Base-by-base conservation (phyloP, 108 stramenopile genomes). In the Phaeodactylum tricornutum region DNA sequence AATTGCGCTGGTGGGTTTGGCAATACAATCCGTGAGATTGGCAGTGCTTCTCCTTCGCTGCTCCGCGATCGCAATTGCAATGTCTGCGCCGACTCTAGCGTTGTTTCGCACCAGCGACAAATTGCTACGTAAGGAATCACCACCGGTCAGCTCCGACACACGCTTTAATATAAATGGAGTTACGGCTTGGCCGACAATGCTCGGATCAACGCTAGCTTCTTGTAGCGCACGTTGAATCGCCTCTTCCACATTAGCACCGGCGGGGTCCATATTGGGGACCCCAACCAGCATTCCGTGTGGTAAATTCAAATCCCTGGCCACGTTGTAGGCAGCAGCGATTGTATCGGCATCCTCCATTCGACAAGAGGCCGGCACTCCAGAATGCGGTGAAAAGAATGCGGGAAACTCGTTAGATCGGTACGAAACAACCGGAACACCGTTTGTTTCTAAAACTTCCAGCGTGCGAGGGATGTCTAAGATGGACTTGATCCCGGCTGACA, bases 401-500 rank as follows among this genome's bases (percentile, higher is more conserved):
- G 98, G 96, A 58, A 99, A 98, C 25, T 92, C 85, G 50, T 90
- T 74, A 1, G 74, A 64, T 55, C 70, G 51, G 74, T 68, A 93
- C 0, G 74, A 66, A 6, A 80, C 66, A 3, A 89, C 77, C 6
- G 95, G 87, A 2, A 99, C 96, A 24, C 89, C 82, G 43, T 86
- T 66, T 6, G 96, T 96, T 67, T 99, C 98, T 41, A 99, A 62
- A n/a, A 86, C 84, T 78, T 99, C 96, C 20, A 99, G 64, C 0
- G 98, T 98, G 5, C 84, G 55, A 4, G 57, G 56, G 20, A 99
- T 87, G 64, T 99, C 98, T 32, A 99, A 60, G 39, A 99, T 95
- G 26, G 81, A 84, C 61, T 99, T 99, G 29, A 97, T 92, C 21
- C 98, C 98, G 4, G 95, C 96, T 29, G 88, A 95, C 17, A 99